These are phyloP conservation scores for Pittosporum tobira DNA, from an alignment of 129 eudicot genomes.

Conservation along the genomic window DNA sequence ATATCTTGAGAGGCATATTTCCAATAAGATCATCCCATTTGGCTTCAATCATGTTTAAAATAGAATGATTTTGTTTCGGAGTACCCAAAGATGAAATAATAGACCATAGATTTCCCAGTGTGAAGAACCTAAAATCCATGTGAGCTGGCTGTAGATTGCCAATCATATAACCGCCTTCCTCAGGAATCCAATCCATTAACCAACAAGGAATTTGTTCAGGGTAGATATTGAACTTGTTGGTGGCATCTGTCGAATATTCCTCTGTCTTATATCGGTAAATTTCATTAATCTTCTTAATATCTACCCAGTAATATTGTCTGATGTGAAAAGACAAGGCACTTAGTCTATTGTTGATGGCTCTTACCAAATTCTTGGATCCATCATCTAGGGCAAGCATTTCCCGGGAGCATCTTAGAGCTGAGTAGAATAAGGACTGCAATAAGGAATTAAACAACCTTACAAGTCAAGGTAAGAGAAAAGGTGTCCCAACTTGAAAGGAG, in stretches of 20 bases:
- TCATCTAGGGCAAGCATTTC: slow-evolving; percentile 84
- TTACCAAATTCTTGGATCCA: slow-evolving; percentile 79
- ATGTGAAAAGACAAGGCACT: slow-evolving; percentile 95
- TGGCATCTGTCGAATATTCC: slow-evolving; percentile 90
- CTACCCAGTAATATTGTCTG: slow-evolving; percentile 96
- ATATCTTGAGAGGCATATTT: slow-evolving; percentile 77
- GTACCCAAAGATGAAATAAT: slow-evolving; percentile 81
- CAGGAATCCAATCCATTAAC: slow-evolving; percentile 98
- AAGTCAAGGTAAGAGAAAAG: background rate
- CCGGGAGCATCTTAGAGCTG: slow-evolving; percentile 87
- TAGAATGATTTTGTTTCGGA: slow-evolving; percentile 76
- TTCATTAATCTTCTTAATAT: slow-evolving; percentile 84
- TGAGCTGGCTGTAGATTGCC: slow-evolving; percentile 98
- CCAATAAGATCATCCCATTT: slow-evolving; percentile 96
- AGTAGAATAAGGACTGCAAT: slow-evolving; percentile 82
- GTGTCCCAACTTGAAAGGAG: background rate
- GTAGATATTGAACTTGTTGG: slow-evolving; percentile 87
- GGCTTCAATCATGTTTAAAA: slow-evolving; percentile 69
- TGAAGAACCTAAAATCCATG: slow-evolving; percentile 98
- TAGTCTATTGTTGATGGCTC: slow-evolving; percentile 74
- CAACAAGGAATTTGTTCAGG: slow-evolving; percentile 95
- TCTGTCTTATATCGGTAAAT: slow-evolving; percentile 95
- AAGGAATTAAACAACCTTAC: background rate
- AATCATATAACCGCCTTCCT: slow-evolving; percentile 85
- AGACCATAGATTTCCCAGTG: slow-evolving; percentile 93